Percentiles rank a stretch among this genome's conserved stretches.
Evolutionary conservation across 129 eudicot species (phyloP).

Genomic region (Dittrichia graveolens): DNA sequence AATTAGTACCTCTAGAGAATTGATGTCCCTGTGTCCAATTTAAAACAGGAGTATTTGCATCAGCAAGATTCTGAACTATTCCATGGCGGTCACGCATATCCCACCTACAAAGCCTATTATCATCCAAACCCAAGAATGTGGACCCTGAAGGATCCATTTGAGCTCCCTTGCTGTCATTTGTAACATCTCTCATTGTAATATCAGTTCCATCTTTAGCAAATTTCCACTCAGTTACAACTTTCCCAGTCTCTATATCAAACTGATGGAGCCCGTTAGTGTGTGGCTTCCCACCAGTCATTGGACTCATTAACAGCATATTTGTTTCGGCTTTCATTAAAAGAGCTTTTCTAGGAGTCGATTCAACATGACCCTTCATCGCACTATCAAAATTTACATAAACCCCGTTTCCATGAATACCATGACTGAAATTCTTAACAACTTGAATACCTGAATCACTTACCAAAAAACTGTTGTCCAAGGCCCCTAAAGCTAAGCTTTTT

Average conservation of each 20-base stretch:
- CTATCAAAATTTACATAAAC: slow-evolving; percentile 77
- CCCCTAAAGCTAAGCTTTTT: slow-evolving; percentile 92
- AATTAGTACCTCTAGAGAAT: slow-evolving; percentile 92
- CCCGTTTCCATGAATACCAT: slow-evolving; percentile 94
- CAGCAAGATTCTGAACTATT: slow-evolving; percentile 81
- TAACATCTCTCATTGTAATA: slow-evolving; percentile 88
- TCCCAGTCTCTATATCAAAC: slow-evolving; percentile 87
- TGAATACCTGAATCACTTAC: slow-evolving; percentile 87
- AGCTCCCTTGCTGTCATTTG: slow-evolving; percentile 87
- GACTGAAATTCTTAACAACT: slow-evolving; percentile 87
- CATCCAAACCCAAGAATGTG: slow-evolving; percentile 96
- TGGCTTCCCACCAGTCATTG: slow-evolving; percentile 64
- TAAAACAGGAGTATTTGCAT: slow-evolving; percentile 77
- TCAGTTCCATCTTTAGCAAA: slow-evolving; percentile 95
- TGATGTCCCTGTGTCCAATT: slow-evolving; percentile 98
- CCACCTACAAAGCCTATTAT: slow-evolving; percentile 90
- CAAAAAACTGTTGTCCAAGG: slow-evolving; percentile 84
- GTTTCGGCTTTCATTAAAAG: slow-evolving; percentile 91
- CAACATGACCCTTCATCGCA: slow-evolving; percentile 33
- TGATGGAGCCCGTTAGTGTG: slow-evolving; percentile 91
- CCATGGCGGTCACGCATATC: slow-evolving; percentile 96
- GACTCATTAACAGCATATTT: slow-evolving; percentile 95
- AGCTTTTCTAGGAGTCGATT: slow-evolving; percentile 83
- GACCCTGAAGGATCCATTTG: slow-evolving; percentile 95
- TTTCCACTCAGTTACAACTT: slow-evolving; percentile 90